A percentile compares a stretch with the other conserved stretches of the same genome.
Conservation (phyloP, 225 moss, liverwort and hornwort species). For the Asterella californica region DNA sequence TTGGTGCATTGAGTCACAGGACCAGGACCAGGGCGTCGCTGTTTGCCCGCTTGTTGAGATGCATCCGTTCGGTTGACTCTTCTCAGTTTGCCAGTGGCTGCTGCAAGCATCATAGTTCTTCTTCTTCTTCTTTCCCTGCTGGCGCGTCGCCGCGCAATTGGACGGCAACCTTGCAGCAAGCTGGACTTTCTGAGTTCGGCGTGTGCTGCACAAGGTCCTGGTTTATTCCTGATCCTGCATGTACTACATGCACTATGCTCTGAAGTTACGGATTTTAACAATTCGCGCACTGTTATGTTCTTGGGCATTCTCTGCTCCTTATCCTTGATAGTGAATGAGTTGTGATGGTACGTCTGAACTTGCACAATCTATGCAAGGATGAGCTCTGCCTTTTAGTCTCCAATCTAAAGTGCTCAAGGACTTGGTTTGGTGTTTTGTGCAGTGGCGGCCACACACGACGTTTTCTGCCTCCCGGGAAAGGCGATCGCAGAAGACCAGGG, state of each 20-base stretch:
- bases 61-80: neutral
- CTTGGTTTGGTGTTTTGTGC: neutral
- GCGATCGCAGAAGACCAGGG: conserved; percentile 5
- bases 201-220: neutral
- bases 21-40: neutral
- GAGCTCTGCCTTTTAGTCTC: neutral
- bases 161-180: neutral
- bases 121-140: too few species aligned
- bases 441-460: conserved; percentile 7
- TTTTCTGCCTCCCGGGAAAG: neutral
- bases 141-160: neutral
- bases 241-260: too few species aligned
- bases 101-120: neutral
- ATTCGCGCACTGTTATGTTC: neutral
- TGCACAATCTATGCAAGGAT: neutral
- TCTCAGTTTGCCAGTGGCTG: neutral
- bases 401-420: neutral
- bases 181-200: neutral
- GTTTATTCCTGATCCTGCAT: neutral
- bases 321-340: neutral
- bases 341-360: neutral
- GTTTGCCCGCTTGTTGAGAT: neutral
- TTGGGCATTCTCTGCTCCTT: neutral
- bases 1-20: neutral
- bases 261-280: neutral